Percentiles rank a stretch among this genome's conserved stretches.
These are phyloP conservation scores for Fusarium lyarnte DNA, from an alignment of 2,329 filamentous ascomycete species.

Conservation along the genomic window DNA sequence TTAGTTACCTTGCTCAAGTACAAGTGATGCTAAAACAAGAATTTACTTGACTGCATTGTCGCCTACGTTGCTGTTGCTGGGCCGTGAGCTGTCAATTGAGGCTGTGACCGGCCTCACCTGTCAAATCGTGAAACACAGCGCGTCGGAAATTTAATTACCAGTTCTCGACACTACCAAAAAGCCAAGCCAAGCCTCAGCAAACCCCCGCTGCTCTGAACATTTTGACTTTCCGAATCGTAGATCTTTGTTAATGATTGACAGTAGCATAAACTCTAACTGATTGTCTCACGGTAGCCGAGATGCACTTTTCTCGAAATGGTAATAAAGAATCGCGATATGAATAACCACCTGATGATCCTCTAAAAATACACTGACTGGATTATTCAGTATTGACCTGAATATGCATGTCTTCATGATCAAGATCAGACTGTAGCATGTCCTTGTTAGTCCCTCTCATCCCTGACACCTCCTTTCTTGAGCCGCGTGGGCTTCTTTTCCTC, in stretches of 20 bases:
- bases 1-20: too few relatives aligned
- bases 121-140: background rate
- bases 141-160: slow-evolving; percentile 3
- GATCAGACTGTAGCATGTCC: background rate
- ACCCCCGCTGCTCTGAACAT: background rate
- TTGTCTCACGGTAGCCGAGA: background rate
- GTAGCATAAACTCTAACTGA: background rate
- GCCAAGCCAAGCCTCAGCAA: background rate
- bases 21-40: background rate
- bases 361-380: background rate
- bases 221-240: background rate
- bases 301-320: slow-evolving; percentile 3
- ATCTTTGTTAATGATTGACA: background rate
- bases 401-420: background rate
- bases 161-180: background rate
- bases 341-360: background rate
- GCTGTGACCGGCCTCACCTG: background rate
- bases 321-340: background rate
- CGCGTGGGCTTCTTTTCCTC: slow-evolving; percentile 20
- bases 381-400: background rate
- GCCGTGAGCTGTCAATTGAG: background rate
- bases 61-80: background rate
- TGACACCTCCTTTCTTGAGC: slow-evolving; percentile 33
- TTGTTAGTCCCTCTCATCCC: slow-evolving; percentile 6
- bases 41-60: background rate